phyloP scores from a whole-genome alignment of 2,329 filamentous ascomycete genomes.

The Pseudopyricularia javanii region DNA sequence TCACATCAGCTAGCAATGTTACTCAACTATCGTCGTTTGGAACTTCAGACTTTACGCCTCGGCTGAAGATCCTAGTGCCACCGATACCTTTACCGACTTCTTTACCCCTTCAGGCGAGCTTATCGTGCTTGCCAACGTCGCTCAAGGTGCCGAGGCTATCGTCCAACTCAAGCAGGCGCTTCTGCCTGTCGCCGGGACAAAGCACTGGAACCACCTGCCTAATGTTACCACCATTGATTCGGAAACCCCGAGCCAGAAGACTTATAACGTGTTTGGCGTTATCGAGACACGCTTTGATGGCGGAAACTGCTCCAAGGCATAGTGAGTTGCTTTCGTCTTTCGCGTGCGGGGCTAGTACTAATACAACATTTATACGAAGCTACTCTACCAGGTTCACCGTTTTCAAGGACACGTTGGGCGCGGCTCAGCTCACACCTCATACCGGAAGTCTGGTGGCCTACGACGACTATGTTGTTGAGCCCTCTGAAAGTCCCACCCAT shows the following conservation, averaged over 20 bases:
- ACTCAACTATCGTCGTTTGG: no score
- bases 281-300: not conserved
- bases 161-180: not conserved
- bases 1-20: no score
- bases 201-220: constrained; percentile 1
- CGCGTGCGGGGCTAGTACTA: not conserved
- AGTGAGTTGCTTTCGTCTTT: not conserved
- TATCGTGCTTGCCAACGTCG: not conserved
- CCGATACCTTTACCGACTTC: not conserved
- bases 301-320: constrained; percentile 1
- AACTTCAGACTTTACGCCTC: not conserved
- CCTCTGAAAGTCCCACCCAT: not conserved
- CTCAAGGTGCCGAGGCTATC: not conserved
- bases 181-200: not conserved
- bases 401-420: not conserved
- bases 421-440: not conserved
- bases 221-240: not conserved
- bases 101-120: not conserved
- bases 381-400: not conserved
- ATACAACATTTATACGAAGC: not conserved
- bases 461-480: not conserved
- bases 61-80: not conserved
- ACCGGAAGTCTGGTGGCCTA: not conserved
- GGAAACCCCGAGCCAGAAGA: not conserved
- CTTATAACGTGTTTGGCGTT: not conserved